These are phyloP conservation scores for Tuber borchii DNA, from an alignment of 495 filamentous ascomycete species.

Conservation along the genomic window DNA sequence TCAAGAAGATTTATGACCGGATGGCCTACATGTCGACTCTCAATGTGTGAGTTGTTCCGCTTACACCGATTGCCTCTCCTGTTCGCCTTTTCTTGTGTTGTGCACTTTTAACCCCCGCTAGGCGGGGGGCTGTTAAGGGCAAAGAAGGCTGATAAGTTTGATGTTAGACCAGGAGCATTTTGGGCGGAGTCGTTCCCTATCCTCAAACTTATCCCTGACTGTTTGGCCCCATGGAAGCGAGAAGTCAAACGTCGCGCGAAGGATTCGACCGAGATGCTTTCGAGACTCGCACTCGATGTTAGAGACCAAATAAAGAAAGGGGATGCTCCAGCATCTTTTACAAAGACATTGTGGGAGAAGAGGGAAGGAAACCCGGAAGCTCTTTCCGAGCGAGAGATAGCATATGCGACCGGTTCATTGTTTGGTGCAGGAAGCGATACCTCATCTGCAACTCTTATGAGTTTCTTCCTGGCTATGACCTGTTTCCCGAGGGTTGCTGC, in stretches of 20 bases:
- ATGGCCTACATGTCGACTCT: slow-evolving; percentile 56
- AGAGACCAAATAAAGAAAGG: slow-evolving; percentile 44
- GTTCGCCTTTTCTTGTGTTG: not conserved
- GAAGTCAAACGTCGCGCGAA: slow-evolving; percentile 51
- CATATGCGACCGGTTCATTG: slow-evolving; percentile 54
- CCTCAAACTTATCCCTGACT: slow-evolving; percentile 52
- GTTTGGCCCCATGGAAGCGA: slow-evolving; percentile 55
- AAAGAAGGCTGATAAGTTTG: slow-evolving; percentile 8
- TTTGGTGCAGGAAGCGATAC: slow-evolving; percentile 64
- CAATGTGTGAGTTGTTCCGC: slow-evolving; percentile 46
- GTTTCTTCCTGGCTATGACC: slow-evolving; percentile 55
- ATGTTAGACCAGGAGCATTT: slow-evolving; percentile 50
- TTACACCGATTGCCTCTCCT: slow-evolving; percentile 1
- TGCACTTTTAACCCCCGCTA: not conserved
- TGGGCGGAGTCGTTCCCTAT: slow-evolving; percentile 53
- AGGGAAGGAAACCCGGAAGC: slow-evolving; percentile 47
- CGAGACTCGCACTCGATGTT: slow-evolving; percentile 51
- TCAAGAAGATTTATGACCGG: slow-evolving; percentile 51
- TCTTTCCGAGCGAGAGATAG: slow-evolving; percentile 53
- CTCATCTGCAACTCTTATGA: slow-evolving; percentile 55
- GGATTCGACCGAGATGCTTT: slow-evolving; percentile 50
- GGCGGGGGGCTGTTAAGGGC: slow-evolving; percentile 10
- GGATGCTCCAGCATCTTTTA: slow-evolving; percentile 48
- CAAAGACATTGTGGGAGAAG: slow-evolving; percentile 49
- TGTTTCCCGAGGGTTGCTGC: slow-evolving; percentile 49